A percentile compares a stretch with the other conserved stretches of the same genome.
Evolutionary conservation across 2,329 filamentous ascomycete genomes (phyloP).

Genomic region (Sporothrix schenckii): DNA sequence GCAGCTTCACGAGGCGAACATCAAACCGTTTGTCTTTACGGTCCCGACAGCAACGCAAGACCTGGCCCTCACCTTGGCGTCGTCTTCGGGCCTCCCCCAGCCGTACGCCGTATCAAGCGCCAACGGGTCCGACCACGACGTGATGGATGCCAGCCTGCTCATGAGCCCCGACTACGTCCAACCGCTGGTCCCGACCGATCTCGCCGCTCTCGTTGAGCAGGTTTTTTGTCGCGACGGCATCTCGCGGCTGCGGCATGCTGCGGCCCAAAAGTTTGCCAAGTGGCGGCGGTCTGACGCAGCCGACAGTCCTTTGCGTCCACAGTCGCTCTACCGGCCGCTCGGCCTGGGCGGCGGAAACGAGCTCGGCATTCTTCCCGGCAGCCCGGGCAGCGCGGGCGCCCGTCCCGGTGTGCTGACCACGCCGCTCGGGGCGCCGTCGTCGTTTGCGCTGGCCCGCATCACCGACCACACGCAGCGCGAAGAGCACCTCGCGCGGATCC

Average conservation of each 20-base stretch:
- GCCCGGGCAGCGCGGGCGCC: background rate
- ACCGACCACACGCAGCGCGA: constrained; percentile 48
- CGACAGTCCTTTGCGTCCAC: constrained; percentile 37
- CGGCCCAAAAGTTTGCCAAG: constrained; percentile 77
- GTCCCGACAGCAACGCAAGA: constrained; percentile 41
- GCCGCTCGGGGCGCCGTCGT: constrained; percentile 44
- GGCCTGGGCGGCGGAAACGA: constrained; percentile 13
- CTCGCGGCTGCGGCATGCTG: constrained; percentile 77
- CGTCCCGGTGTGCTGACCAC: constrained; percentile 34
- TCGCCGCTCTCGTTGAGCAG: constrained; percentile 67
- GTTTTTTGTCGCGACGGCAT: constrained; percentile 79
- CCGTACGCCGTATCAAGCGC: constrained; percentile 80
- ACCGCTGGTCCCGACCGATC: constrained; percentile 76
- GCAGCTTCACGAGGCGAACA: constrained; percentile 59
- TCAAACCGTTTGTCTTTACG: constrained; percentile 70
- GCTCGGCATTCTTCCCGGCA: constrained; percentile 9
- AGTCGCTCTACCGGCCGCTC: constrained; percentile 31
- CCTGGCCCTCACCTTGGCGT: background rate
- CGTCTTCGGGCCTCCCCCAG: constrained; percentile 38
- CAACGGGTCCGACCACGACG: constrained; percentile 70
- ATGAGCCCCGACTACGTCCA: constrained; percentile 92
- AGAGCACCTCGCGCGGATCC: constrained; percentile 52
- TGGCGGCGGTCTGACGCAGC: constrained; percentile 57
- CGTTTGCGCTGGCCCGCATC: constrained; percentile 64
- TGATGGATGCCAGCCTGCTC: constrained; percentile 88